phyloP scores from a whole-genome alignment of 1,139 yeast genomes.

The Debaryomyces coudertii region DNA sequence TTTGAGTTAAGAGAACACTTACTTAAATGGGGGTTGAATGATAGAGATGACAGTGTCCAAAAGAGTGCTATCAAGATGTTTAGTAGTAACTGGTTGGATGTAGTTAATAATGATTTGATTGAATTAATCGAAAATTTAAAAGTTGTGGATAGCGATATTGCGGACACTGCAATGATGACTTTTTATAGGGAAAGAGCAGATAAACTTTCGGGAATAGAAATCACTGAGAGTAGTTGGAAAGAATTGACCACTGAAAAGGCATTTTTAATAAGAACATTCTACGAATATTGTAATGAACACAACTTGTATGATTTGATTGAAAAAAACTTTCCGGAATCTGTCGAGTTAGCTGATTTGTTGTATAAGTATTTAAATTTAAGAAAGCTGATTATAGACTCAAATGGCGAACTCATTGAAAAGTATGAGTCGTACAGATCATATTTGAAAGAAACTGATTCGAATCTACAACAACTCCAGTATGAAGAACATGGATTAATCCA shows the following conservation, averaged over 20 bases:
- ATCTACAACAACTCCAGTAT: slow-evolving; percentile 18
- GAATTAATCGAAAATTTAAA: slow-evolving; percentile 73
- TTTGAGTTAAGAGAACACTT: slow-evolving; percentile 65
- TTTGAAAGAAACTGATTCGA: slow-evolving; percentile 18
- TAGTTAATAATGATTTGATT: slow-evolving; percentile 68
- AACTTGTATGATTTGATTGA: slow-evolving; percentile 64
- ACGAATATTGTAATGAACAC: slow-evolving; percentile 61
- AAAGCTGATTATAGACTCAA: slow-evolving; percentile 34
- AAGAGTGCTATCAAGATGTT: slow-evolving; percentile 75
- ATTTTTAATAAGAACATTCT: slow-evolving; percentile 69
- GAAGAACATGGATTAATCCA: slow-evolving; percentile 8
- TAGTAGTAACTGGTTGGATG: slow-evolving; percentile 70
- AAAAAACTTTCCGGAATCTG: slow-evolving; percentile 76
- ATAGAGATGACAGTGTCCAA: slow-evolving; percentile 76
- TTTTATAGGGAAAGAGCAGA: slow-evolving; percentile 69
- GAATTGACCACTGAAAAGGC: slow-evolving; percentile 75
- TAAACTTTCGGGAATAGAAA: slow-evolving; percentile 55
- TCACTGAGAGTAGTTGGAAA: slow-evolving; percentile 67
- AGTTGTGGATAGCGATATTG: slow-evolving; percentile 65
- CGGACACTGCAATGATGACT: slow-evolving; percentile 65
- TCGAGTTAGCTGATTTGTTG: slow-evolving; percentile 64
- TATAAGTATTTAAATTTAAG: slow-evolving; percentile 56
- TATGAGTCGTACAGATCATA: slow-evolving; percentile 18
- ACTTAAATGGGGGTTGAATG: slow-evolving; percentile 83
- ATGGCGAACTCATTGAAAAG: slow-evolving; percentile 28